phyloP scores from a whole-genome alignment of 176 grass and related monocot species.

The Panicum miliaceum region DNA sequence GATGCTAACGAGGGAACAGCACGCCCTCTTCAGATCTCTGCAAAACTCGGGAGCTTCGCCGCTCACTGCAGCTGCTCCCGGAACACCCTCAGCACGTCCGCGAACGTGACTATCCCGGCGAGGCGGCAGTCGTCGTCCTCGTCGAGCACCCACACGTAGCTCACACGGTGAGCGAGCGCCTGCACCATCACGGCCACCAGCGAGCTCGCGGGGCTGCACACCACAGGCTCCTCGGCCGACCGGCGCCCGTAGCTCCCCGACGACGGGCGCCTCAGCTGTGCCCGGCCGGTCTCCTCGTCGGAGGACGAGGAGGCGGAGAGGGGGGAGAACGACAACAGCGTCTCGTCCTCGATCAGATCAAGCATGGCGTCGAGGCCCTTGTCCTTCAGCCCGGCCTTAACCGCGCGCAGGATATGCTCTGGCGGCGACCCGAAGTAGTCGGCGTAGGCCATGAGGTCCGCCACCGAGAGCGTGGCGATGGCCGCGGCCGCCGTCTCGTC shows the following conservation, averaged over 20 bases:
- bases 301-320: conserved; percentile 51
- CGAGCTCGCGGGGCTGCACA: conserved; percentile 74
- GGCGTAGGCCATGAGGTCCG: conserved; percentile 72
- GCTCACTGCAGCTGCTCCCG: conserved; percentile 63
- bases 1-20: conserved; percentile 25
- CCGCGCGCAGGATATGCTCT: conserved; percentile 56
- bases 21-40: conserved; percentile 36
- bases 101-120: conserved; percentile 71
- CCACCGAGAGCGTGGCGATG: conserved; percentile 71
- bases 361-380: conserved; percentile 66
- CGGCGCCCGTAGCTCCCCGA: conserved; percentile 70
- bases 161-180: conserved; percentile 65
- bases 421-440: conserved; percentile 66
- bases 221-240: conserved; percentile 58
- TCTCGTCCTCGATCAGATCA: conserved; percentile 73
- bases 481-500: conserved; percentile 62
- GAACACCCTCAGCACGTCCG: conserved; percentile 70
- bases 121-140: conserved; percentile 59
- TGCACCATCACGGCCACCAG: conserved; percentile 81
- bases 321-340: conserved; percentile 50
- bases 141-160: conserved; percentile 82
- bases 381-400: conserved; percentile 62
- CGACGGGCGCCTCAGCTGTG: conserved; percentile 26
- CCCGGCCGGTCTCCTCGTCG: conserved; percentile 60
- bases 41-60: conserved; percentile 1